Evolutionary conservation across 306 rosid species (phyloP).

Genomic region (Urtica urens): DNA sequence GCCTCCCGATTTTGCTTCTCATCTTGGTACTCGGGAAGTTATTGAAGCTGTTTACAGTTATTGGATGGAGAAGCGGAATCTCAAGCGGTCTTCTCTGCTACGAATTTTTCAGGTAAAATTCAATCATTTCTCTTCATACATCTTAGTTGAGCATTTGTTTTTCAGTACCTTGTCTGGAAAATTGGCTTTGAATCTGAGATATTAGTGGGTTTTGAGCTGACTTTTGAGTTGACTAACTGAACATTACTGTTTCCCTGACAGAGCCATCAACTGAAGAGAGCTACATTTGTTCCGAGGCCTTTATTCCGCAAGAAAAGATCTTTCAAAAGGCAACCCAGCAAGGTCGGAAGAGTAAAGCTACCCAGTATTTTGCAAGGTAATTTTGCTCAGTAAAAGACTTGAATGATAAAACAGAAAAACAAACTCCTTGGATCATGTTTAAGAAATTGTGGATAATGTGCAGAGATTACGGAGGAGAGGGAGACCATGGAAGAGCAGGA

Average conservation of each 20-base stretch:
- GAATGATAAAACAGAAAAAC: too few relatives aligned
- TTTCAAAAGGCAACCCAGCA: slow-evolving; percentile 53
- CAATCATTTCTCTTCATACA: slow-evolving; percentile 15
- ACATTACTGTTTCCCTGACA: slow-evolving; percentile 18
- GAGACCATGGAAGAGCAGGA: slow-evolving; percentile 36
- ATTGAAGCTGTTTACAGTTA: slow-evolving; percentile 42
- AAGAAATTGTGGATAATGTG: too few relatives aligned
- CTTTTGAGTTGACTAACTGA: not conserved
- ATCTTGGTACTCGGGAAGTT: slow-evolving; percentile 29
- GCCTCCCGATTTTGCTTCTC: slow-evolving; percentile 30
- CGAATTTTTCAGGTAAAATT: slow-evolving; percentile 62
- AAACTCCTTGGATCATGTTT: too few relatives aligned
- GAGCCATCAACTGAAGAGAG: slow-evolving; percentile 40
- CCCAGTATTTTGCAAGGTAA: slow-evolving; percentile 46
- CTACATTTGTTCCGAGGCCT: slow-evolving; percentile 35
- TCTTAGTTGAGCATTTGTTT: not conserved
- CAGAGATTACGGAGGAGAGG: slow-evolving; percentile 41
- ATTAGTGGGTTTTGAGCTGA: too few relatives aligned
- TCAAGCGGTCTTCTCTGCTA: slow-evolving; percentile 32
- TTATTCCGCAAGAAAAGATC: slow-evolving; percentile 50
- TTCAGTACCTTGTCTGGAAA: too few relatives aligned
- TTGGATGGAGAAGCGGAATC: slow-evolving; percentile 67
- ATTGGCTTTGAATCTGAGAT: too few relatives aligned
- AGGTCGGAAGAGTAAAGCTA: slow-evolving; percentile 38
- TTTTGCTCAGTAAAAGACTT: too few relatives aligned